Conservation (phyloP, 306 rosid genomes). For the Inga laurina region DNA sequence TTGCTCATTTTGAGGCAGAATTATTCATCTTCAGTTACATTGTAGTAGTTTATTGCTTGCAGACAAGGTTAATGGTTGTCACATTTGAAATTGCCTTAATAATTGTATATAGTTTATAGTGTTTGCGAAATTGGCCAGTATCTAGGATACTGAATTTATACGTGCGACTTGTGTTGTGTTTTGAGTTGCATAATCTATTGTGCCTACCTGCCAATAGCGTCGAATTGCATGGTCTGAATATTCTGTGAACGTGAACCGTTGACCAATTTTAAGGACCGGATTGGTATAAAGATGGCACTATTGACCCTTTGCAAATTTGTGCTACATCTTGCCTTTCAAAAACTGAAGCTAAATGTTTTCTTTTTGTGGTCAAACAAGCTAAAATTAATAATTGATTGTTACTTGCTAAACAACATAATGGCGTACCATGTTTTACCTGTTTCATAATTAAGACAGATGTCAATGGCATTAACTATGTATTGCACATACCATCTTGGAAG, state of each 20-base stretch:
- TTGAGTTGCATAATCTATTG: slow-evolving; percentile 8
- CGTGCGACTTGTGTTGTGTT: not conserved
- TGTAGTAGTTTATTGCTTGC: slow-evolving; percentile 16
- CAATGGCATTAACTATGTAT: not conserved
- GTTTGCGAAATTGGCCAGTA: not conserved
- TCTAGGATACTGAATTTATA: not conserved
- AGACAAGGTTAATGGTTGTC: not conserved
- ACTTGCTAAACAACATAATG: not conserved
- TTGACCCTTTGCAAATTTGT: not conserved
- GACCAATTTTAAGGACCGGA: not conserved
- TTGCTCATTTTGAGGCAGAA: not conserved
- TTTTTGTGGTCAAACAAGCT: not conserved
- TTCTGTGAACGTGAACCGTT: slow-evolving; percentile 11
- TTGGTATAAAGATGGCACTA: not conserved
- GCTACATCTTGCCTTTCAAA: not conserved
- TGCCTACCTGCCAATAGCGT: not conserved
- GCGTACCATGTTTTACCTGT: slow-evolving; percentile 4
- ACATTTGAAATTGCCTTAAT: slow-evolving; percentile 8
- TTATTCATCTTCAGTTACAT: not conserved
- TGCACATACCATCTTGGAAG: slow-evolving; percentile 3
- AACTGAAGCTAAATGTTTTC: not conserved
- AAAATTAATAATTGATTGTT: not conserved
- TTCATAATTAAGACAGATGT: not conserved
- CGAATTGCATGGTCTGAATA: slow-evolving; percentile 5
- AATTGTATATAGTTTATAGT: not conserved